Evolutionary conservation across 768 basidiomycete species (phyloP).

Genomic region (Megacollybia marginata): DNA sequence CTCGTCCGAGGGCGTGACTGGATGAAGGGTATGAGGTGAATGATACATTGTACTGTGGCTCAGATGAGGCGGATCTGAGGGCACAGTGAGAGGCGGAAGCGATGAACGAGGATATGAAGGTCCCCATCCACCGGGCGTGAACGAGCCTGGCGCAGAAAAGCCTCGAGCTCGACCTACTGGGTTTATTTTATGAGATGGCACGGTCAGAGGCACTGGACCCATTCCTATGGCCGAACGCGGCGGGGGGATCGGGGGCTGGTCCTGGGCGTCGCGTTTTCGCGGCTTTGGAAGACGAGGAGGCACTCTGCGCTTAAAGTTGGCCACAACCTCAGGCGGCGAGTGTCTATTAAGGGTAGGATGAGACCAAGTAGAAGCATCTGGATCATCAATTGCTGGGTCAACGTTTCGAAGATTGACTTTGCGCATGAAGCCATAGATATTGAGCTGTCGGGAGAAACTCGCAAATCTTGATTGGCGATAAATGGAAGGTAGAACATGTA

Average conservation of each 20-base stretch:
- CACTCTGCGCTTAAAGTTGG: constrained; percentile 93
- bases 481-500: constrained; percentile 88
- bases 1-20: constrained; percentile 46
- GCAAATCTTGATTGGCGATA: constrained; percentile 97
- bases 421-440: constrained; percentile 99
- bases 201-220: constrained; percentile 59
- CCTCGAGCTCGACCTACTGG: constrained; percentile 62
- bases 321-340: constrained; percentile 83
- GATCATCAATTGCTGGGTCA: constrained; percentile 91
- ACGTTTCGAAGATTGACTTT: constrained; percentile 94
- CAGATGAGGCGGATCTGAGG: constrained; percentile 63
- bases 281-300: constrained; percentile 89
- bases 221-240: constrained; percentile 72
- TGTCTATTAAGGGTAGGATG: constrained; percentile 89
- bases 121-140: constrained; percentile 54
- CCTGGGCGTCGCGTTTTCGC: constrained; percentile 69
- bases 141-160: constrained; percentile 79
- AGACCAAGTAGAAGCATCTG: constrained; percentile 95
- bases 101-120: constrained; percentile 56
- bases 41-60: constrained; percentile 45
- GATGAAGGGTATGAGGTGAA: constrained; percentile 31
- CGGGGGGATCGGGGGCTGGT: constrained; percentile 60
- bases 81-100: constrained; percentile 78
- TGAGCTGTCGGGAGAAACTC: constrained; percentile 95
- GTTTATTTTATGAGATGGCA: constrained; percentile 44